Evolutionary conservation across 31 red algal species (phyloP).

Genomic region (Endocladia muricata): DNA sequence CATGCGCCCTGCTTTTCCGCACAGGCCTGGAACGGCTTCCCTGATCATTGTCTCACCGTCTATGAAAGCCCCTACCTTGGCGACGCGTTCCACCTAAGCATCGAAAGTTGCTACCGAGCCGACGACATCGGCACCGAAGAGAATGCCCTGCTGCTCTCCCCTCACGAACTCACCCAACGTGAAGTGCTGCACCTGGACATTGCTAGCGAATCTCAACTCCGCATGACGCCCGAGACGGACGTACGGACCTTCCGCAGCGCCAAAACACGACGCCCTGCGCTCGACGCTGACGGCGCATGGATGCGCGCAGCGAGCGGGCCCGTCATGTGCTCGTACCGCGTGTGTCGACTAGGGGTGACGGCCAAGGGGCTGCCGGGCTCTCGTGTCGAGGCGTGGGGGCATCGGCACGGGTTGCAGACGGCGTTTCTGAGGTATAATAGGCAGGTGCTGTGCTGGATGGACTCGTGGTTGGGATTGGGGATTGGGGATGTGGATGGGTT

Average conservation of each 20-base stretch:
- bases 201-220: slow-evolving; percentile 19
- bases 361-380: no score
- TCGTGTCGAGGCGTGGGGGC: no score
- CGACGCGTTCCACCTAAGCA: slow-evolving; percentile 58
- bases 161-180: slow-evolving; percentile 39
- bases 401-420: no score
- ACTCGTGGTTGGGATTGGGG: no score
- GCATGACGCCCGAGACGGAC: slow-evolving; percentile 38
- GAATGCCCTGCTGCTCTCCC: slow-evolving; percentile 51
- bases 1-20: slow-evolving; percentile 31
- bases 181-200: slow-evolving; percentile 78
- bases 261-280: background rate
- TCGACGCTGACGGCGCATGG: slow-evolving; percentile 9
- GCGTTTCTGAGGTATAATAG: no score
- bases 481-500: no score
- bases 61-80: slow-evolving; percentile 70
- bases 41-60: slow-evolving; percentile 55
- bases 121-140: slow-evolving; percentile 21
- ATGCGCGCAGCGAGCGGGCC: no score
- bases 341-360: no score
- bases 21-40: slow-evolving; percentile 84
- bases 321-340: no score
- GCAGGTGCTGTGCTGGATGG: no score
- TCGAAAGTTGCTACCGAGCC: slow-evolving; percentile 59
- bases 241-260: slow-evolving; percentile 15